phyloP scores from a whole-genome alignment of 2,329 filamentous ascomycete species.

The Clarireedia hainanense region DNA sequence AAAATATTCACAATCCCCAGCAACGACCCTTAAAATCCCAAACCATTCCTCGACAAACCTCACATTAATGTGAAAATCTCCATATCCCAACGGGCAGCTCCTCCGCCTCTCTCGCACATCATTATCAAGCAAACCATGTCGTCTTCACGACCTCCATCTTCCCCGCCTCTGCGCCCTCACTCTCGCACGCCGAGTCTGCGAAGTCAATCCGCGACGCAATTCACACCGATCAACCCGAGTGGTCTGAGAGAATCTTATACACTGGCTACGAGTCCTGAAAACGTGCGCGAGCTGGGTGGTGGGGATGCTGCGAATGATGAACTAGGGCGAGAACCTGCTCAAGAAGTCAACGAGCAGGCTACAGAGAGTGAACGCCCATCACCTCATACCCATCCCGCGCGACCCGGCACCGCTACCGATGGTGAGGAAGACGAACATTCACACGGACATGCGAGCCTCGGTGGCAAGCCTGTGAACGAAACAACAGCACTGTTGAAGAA shows the following conservation, averaged over 20 bases:
- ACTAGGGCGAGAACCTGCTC: neutral
- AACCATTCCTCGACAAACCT: no score
- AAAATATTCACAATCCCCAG: no score
- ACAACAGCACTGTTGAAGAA: slow-evolving; percentile 44
- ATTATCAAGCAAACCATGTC: slow-evolving; percentile 2
- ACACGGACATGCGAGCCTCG: slow-evolving; percentile 7
- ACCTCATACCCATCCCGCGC: slow-evolving; percentile 18
- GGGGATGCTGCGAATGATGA: slow-evolving; percentile 15
- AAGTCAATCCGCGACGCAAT: slow-evolving; percentile 3
- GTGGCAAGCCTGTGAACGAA: slow-evolving; percentile 33
- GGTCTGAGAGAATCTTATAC: slow-evolving; percentile 26
- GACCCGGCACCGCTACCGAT: slow-evolving; percentile 13
- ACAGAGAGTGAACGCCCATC: slow-evolving; percentile 6
- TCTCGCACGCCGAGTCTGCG: slow-evolving; percentile 2
- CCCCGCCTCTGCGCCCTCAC: neutral
- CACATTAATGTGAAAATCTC: no score
- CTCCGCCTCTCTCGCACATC: neutral
- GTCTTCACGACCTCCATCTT: neutral
- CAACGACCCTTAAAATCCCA: no score
- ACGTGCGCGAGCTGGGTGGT: neutral
- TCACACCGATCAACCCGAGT: slow-evolving; percentile 22
- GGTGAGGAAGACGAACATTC: slow-evolving; percentile 10
- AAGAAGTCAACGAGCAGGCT: neutral
- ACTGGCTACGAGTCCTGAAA: slow-evolving; percentile 20
- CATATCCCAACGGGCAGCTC: neutral